These are phyloP conservation scores for Vanderwaltozyma tropicalis DNA, from an alignment of 805 yeast species.

Conservation along the genomic window DNA sequence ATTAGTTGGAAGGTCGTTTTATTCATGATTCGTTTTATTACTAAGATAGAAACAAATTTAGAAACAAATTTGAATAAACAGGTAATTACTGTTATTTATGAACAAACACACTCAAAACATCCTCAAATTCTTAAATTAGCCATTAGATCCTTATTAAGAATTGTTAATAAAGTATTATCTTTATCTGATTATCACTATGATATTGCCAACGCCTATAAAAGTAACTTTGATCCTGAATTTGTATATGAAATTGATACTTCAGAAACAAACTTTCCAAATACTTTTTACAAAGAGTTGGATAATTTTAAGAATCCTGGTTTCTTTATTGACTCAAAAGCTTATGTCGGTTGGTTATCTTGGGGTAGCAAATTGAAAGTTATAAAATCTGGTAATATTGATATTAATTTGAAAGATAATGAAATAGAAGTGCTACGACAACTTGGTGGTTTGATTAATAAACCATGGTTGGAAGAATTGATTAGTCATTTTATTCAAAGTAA, in stretches of 20 bases:
- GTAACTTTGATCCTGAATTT: constrained; percentile 35
- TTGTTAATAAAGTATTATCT: constrained; percentile 37
- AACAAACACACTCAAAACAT: constrained; percentile 48
- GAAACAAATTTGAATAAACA: constrained; percentile 37
- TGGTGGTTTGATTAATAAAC: constrained; percentile 38
- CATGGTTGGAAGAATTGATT: constrained; percentile 48
- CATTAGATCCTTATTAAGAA: constrained; percentile 46
- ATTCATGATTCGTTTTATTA: constrained; percentile 40
- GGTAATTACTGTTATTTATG: constrained; percentile 35
- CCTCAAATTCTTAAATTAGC: constrained; percentile 56
- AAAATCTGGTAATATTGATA: constrained; percentile 22
- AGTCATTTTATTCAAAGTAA: constrained; percentile 52
- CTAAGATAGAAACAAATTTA: constrained; percentile 42
- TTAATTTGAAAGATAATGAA: constrained; percentile 35
- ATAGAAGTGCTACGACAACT: constrained; percentile 31
- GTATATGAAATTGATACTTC: constrained; percentile 37
- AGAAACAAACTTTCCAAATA: constrained; percentile 27
- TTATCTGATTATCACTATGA: constrained; percentile 41
- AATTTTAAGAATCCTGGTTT: constrained; percentile 38
- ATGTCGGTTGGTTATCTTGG: constrained; percentile 72
- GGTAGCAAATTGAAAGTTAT: constrained; percentile 40
- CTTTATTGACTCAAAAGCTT: constrained; percentile 47
- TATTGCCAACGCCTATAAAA: constrained; percentile 32
- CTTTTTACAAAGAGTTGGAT: constrained; percentile 43
- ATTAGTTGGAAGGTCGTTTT: constrained; percentile 47